Percentiles rank a stretch among this genome's conserved stretches.
Evolutionary conservation across 2,329 filamentous ascomycete genomes (phyloP).

Genomic region (Venturia oleaginea): DNA sequence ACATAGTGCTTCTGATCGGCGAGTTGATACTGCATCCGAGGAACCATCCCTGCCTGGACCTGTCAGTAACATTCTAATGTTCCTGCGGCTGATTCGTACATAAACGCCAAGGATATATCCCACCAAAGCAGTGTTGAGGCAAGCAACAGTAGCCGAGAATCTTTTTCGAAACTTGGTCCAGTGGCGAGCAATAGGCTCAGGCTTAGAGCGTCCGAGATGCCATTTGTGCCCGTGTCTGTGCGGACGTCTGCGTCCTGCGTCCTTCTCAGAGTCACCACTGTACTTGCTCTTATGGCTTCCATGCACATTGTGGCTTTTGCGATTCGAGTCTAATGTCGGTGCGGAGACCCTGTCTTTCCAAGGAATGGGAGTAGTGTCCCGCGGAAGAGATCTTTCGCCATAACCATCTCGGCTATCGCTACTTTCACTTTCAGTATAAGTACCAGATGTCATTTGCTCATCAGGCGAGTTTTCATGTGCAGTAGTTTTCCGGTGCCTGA

Average conservation of each 20-base stretch:
- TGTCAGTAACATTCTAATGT: constrained; percentile 13
- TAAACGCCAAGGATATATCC: constrained; percentile 67
- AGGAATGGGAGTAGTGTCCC: neutral
- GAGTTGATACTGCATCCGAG: constrained; percentile 70
- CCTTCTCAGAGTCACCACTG: neutral
- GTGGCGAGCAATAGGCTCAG: constrained; percentile 59
- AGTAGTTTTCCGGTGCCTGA: neutral
- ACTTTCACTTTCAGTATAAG: neutral
- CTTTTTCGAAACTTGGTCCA: constrained; percentile 61
- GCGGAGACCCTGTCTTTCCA: neutral
- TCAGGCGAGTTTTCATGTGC: neutral
- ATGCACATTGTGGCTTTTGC: neutral
- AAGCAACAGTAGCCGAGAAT: constrained; percentile 59
- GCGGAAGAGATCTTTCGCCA: neutral
- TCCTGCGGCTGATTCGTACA: constrained; percentile 19
- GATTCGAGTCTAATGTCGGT: neutral
- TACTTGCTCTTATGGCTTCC: neutral
- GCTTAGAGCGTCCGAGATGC: neutral
- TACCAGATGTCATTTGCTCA: neutral
- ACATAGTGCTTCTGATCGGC: constrained; percentile 58
- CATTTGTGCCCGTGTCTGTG: neutral
- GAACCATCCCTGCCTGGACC: constrained; percentile 57
- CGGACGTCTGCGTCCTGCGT: neutral
- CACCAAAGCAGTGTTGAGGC: constrained; percentile 62
- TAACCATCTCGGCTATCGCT: neutral